These are phyloP conservation scores for Fraxinus greggii DNA, from an alignment of 305 asterid species.

Conservation along the genomic window DNA sequence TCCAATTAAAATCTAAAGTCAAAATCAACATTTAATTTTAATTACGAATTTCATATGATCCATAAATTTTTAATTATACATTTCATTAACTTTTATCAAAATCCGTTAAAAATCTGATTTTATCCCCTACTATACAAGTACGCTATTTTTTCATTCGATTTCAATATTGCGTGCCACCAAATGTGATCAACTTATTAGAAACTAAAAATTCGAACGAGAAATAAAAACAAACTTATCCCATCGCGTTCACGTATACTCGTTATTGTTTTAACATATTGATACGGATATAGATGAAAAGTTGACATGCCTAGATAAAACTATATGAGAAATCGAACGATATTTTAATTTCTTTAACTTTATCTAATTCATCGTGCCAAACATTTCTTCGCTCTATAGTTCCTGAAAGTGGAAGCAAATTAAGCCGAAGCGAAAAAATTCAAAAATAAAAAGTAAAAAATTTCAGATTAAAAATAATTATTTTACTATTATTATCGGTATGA, in stretches of 20 bases:
- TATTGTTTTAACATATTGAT: neutral
- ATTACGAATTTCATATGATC: no score
- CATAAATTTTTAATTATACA: no score
- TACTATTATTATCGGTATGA: neutral
- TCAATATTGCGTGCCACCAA: neutral
- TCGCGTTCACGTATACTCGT: neutral
- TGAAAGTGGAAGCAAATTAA: neutral
- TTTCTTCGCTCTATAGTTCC: neutral
- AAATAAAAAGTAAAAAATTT: neutral
- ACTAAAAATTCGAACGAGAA: neutral
- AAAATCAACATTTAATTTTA: no score
- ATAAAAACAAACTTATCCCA: neutral
- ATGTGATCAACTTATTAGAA: neutral
- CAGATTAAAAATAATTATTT: no score
- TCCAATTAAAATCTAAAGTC: no score
- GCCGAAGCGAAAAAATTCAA: neutral
- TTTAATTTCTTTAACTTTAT: neutral
- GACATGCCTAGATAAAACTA: neutral
- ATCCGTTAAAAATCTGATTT: no score
- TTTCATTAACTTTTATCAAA: no score
- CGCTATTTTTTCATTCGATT: neutral
- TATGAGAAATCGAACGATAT: neutral
- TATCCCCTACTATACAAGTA: no score
- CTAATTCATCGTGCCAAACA: neutral
- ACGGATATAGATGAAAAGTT: neutral